Evolutionary conservation across 768 basidiomycete genomes (phyloP), one percentile per base, ranked within the genome.

Genomic region (Boletus reticuloceps): DNA sequence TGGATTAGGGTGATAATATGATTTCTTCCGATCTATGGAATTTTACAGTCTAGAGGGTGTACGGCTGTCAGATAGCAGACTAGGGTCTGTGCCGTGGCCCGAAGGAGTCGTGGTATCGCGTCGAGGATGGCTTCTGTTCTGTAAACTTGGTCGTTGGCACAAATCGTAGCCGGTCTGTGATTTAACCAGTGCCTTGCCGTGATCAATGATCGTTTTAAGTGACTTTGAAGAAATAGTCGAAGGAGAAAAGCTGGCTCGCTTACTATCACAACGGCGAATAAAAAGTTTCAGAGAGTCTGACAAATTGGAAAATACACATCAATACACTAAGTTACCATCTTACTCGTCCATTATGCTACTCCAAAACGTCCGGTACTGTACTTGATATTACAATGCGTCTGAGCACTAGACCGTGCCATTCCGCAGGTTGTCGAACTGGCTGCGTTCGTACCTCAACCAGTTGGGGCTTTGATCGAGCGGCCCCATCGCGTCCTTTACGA

Each of bases 401-500:
- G 31, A 29, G n/a, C 48, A 32, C 60, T 71, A 71, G 50, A 72
- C 62, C 10, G 90, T 89, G 38, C 89, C 87, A 14, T 80, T 80
- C 64, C 77, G 78, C 77, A 95, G 73, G 68, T 95, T 94, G 41
- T 89, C 86, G 66, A 87, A 94, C 73, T 82, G 81, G 64, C 89
- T 91, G 38, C 77, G 71, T 64, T 83, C 79, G 66, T 96, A 98
- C 41, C 69, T 67, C 59, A 99, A 74, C 86, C 94, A 96, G 69
- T 99, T 99, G 37, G 80, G 73, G 51, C 77, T 80, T 56, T 69
- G 74, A 61, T 94, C 89, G 56, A 94, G 70, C 12, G 78, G 75
- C 13, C 87, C 89, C 83, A 94, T 89, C n/a, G 82, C 79, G 41
- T 88, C 79, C 66, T 85, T 91, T 34, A 94, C 88, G 25, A 86